Conservation (phyloP, 495 filamentous ascomycete genomes). For the Umbilicaria muhlenbergii region DNA sequence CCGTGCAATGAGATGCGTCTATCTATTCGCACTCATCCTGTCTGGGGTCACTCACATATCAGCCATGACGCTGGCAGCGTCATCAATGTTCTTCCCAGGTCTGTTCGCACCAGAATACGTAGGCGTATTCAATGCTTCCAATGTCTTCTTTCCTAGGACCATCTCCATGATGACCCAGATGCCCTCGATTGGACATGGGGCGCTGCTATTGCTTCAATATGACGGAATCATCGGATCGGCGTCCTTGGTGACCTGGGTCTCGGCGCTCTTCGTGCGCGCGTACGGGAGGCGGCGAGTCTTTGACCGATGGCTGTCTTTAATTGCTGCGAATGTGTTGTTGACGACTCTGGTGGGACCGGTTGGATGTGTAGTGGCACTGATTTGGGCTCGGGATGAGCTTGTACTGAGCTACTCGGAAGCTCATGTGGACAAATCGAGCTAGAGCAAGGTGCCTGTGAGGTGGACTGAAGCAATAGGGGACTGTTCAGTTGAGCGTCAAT, state of each 20-base stretch:
- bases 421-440: no score
- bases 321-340: conserved; percentile 26
- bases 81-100: conserved; percentile 20
- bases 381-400: conserved; percentile 43
- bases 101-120: conserved; percentile 20
- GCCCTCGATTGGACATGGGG: conserved; percentile 28
- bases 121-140: conserved; percentile 21
- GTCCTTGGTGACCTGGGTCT: conserved; percentile 38
- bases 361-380: conserved; percentile 32
- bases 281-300: conserved; percentile 22
- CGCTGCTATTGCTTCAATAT: conserved; percentile 39
- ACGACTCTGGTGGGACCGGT: conserved; percentile 30
- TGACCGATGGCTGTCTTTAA: conserved; percentile 15
- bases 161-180: conserved; percentile 23
- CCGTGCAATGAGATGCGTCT: conserved; percentile 30
- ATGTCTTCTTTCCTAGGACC: conserved; percentile 25
- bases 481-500: no score
- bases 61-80: conserved; percentile 27
- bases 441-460: no score
- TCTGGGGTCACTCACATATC: conserved; percentile 32
- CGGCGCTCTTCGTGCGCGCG: conserved; percentile 25
- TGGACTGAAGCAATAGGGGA: no score
- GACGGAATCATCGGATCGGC: conserved; percentile 38
- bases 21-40: conserved; percentile 34
- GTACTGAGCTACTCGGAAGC: conserved; percentile 7